A percentile compares a stretch with the other conserved stretches of the same genome.
Evolutionary conservation across 345 rosid genomes (phyloP).

Genomic region (Salix arbutifolia): DNA sequence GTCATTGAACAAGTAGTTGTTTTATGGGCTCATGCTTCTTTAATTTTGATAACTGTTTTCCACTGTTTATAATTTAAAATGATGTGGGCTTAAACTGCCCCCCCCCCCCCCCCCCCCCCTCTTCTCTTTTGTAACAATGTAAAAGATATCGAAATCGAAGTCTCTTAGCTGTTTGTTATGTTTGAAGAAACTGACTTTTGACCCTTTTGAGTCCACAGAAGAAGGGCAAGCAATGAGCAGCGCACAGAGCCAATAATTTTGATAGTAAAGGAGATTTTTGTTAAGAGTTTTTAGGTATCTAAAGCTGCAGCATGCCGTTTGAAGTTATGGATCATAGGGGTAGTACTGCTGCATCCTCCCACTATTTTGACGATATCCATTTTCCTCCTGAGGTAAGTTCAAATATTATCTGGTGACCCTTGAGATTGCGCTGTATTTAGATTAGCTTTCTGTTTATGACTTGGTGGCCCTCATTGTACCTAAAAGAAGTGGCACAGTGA

Average conservation of each 20-base stretch:
- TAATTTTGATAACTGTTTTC: background rate
- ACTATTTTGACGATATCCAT: slow-evolving; percentile 40
- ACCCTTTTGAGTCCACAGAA: slow-evolving; percentile 17
- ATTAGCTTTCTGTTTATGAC: background rate
- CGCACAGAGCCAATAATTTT: slow-evolving; percentile 16
- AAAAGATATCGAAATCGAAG: background rate
- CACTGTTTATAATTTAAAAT: background rate
- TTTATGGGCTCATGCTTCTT: slow-evolving; percentile 2
- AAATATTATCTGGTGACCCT: background rate
- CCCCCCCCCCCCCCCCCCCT: no score
- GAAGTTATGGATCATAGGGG: slow-evolving; percentile 62
- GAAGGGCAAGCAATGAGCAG: slow-evolving; percentile 18
- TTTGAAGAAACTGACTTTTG: slow-evolving; percentile 14
- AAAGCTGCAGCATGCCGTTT: slow-evolving; percentile 49
- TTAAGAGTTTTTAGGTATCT: slow-evolving; percentile 23
- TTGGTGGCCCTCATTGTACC: background rate
- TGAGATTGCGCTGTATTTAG: background rate
- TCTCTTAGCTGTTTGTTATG: slow-evolving; percentile 1
- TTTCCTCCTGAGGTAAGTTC: slow-evolving; percentile 49
- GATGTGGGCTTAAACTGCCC: background rate
- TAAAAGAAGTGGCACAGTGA: background rate
- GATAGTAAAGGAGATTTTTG: background rate
- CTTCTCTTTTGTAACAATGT: background rate
- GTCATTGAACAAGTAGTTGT: background rate
- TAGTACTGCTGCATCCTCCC: slow-evolving; percentile 39